Percentiles rank a stretch among this genome's conserved stretches.
phyloP scores from a whole-genome alignment of 192 early-diverging fungal genomes.

The Backusella psychrophila region DNA sequence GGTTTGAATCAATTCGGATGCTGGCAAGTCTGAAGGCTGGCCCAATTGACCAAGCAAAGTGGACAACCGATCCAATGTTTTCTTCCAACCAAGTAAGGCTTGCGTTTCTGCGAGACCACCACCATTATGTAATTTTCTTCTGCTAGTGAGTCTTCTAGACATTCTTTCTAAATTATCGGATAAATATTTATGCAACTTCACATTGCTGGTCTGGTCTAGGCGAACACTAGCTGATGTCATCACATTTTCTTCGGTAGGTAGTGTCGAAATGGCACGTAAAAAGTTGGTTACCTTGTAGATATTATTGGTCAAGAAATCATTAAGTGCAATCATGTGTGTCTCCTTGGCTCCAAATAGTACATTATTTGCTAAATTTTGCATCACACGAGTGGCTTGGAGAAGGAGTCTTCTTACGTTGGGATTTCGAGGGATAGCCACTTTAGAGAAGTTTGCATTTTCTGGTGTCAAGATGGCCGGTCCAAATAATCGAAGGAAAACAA shows the following conservation, averaged over 20 bases:
- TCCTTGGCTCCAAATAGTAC: constrained; percentile 95
- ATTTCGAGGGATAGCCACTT: constrained; percentile 50
- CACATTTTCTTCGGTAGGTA: not conserved
- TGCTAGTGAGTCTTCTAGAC: constrained; percentile 56
- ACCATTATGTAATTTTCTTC: constrained; percentile 45
- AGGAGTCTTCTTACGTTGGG: constrained; percentile 79
- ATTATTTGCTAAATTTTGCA: constrained; percentile 96
- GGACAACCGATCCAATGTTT: constrained; percentile 75
- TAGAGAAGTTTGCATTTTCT: constrained; percentile 73
- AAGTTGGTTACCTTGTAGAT: constrained; percentile 78
- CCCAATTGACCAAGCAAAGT: constrained; percentile 81
- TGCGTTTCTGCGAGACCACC: not conserved
- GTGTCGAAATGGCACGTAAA: constrained; percentile 69
- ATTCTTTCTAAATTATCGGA: constrained; percentile 70
- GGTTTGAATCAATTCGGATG: constrained; percentile 30
- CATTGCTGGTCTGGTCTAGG: constrained; percentile 28
- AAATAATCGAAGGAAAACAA: constrained; percentile 93
- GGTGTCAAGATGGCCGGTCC: constrained; percentile 94
- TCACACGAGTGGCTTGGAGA: constrained; percentile 90
- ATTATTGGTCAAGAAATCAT: constrained; percentile 84
- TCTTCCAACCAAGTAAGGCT: constrained; percentile 48
- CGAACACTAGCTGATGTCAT: not conserved
- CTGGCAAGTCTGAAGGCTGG: constrained; percentile 62
- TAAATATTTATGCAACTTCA: constrained; percentile 57
- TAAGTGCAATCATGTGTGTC: constrained; percentile 87